Percentiles rank a stretch among this genome's conserved stretches.
phyloP scores from a whole-genome alignment of 2,329 filamentous ascomycete genomes.

The Grosmannia serpens region DNA sequence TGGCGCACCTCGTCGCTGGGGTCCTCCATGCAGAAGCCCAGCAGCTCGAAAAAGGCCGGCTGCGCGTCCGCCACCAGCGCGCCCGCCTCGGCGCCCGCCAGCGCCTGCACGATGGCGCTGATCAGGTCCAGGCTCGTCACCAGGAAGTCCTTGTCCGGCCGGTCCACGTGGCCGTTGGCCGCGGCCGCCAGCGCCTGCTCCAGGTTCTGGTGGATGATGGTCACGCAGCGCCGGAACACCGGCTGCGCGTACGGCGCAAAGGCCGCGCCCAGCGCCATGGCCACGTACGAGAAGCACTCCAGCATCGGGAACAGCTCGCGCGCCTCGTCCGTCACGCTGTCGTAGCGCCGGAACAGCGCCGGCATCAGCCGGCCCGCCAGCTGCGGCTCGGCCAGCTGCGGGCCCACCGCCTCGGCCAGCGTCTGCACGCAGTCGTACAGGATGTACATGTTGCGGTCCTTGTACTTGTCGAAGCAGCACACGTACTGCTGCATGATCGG shows the following conservation, averaged over 20 bases:
- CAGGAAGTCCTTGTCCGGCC: constrained; percentile 92
- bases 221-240: constrained; percentile 79
- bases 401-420: constrained; percentile 80
- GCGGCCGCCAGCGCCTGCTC: constrained; percentile 64
- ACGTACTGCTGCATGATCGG: constrained; percentile 91
- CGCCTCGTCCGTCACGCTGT: constrained; percentile 76
- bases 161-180: constrained; percentile 57
- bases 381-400: constrained; percentile 65
- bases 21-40: constrained; percentile 89
- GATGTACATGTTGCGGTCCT: constrained; percentile 98
- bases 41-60: constrained; percentile 78
- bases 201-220: constrained; percentile 84
- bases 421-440: constrained; percentile 98
- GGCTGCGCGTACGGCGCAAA: constrained; percentile 79
- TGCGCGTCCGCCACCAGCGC: constrained; percentile 65
- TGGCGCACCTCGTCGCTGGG: constrained; percentile 85
- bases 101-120: constrained; percentile 84
- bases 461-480: constrained; percentile 85
- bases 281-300: constrained; percentile 94
- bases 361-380: constrained; percentile 87
- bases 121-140: constrained; percentile 90
- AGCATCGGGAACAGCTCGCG: constrained; percentile 87
- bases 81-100: constrained; percentile 59
- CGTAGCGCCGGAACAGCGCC: constrained; percentile 78
- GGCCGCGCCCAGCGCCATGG: constrained; percentile 67